Conservation (phyloP, 1,284 basidiomycete genomes). For the Volvariella volvacea region DNA sequence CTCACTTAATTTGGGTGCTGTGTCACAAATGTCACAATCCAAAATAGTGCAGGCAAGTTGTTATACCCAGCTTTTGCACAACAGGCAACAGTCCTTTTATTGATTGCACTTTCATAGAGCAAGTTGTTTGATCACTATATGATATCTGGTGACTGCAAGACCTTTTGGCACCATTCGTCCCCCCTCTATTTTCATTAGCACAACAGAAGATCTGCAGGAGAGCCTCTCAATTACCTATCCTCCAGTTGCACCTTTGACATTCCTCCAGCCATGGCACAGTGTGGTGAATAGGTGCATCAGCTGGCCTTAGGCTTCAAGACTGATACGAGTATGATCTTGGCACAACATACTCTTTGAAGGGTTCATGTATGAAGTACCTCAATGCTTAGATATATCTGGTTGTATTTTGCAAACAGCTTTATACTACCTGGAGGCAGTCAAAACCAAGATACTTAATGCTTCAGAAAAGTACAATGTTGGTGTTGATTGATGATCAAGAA, state of each 20-base stretch:
- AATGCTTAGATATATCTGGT: slow-evolving; percentile 69
- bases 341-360: slow-evolving; percentile 43
- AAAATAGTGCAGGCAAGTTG: too few species aligned
- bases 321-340: background rate
- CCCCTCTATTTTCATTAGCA: slow-evolving; percentile 6
- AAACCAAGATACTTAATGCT: slow-evolving; percentile 56
- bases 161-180: slow-evolving; percentile 56
- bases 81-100: slow-evolving; percentile 10
- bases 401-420: slow-evolving; percentile 71
- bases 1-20: too few species aligned
- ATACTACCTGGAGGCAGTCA: slow-evolving; percentile 72
- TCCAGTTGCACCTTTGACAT: slow-evolving; percentile 16
- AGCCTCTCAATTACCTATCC: slow-evolving; percentile 23
- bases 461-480: too few species aligned
- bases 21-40: too few species aligned
- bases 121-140: slow-evolving; percentile 65
- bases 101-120: slow-evolving; percentile 41
- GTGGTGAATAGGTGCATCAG: background rate
- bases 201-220: background rate
- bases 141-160: slow-evolving; percentile 72
- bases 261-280: slow-evolving; percentile 6
- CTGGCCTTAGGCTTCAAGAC: too few species aligned
- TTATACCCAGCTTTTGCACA: too few species aligned
- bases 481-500: background rate
- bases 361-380: slow-evolving; percentile 73